These are phyloP conservation scores for Phytopythium helicoides DNA, from an alignment of 352 stramenopile species.

Conservation along the genomic window DNA sequence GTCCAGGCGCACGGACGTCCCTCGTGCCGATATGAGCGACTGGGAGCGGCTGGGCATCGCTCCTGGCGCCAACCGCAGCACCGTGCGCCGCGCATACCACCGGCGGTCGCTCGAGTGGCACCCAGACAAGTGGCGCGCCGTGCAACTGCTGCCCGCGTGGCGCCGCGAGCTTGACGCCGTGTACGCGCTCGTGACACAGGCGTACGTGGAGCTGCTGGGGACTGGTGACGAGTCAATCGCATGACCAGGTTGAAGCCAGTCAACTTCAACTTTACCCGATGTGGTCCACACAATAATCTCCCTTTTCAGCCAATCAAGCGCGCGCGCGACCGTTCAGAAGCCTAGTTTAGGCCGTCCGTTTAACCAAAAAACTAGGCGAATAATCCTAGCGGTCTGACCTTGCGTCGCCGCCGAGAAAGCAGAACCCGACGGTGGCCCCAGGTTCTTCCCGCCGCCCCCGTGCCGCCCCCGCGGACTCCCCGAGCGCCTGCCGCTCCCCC, in stretches of 20 bases:
- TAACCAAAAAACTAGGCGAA: no score
- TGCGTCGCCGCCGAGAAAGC: no score
- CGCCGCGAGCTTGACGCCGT: constrained; percentile 24
- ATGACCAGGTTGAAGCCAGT: background rate
- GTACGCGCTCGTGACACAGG: constrained; percentile 43
- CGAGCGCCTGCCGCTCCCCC: no score
- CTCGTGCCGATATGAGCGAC: constrained; percentile 37
- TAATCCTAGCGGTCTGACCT: no score
- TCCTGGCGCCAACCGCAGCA: constrained; percentile 34
- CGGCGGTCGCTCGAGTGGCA: constrained; percentile 65
- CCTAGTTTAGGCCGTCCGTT: constrained; percentile 20
- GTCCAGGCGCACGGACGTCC: constrained; percentile 33
- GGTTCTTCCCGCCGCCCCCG: no score
- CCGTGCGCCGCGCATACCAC: constrained; percentile 59
- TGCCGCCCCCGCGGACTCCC: no score
- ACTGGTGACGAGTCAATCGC: background rate
- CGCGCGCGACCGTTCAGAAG: background rate
- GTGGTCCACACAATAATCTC: background rate
- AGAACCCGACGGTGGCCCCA: no score
- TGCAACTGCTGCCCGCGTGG: constrained; percentile 19
- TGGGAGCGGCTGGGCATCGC: constrained; percentile 45
- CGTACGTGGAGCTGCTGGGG: constrained; percentile 41
- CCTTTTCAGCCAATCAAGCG: background rate
- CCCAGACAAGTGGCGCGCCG: constrained; percentile 59
- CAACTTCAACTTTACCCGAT: background rate